A percentile compares a stretch with the other conserved stretches of the same genome.
Evolutionary conservation across 306 rosid species (phyloP).

Genomic region (Notholithocarpus densiflorus): DNA sequence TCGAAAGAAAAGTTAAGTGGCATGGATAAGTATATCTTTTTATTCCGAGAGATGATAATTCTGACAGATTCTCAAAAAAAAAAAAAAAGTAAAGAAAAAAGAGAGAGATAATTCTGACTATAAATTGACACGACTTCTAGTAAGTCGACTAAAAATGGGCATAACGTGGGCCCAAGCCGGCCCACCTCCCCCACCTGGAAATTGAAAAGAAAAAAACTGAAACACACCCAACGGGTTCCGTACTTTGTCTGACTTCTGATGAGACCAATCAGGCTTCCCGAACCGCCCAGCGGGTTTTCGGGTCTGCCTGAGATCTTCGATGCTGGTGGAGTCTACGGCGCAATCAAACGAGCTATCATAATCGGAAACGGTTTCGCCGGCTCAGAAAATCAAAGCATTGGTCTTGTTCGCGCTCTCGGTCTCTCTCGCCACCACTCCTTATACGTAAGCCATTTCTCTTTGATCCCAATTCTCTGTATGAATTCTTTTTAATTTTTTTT

Average conservation of each 20-base stretch:
- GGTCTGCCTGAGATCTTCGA: constrained; percentile 43
- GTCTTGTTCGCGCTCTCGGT: constrained; percentile 85
- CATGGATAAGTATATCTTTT: too few species aligned
- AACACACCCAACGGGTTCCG: neutral
- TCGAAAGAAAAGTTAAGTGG: too few species aligned
- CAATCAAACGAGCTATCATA: constrained; percentile 60
- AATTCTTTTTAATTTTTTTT: too few species aligned
- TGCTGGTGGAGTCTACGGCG: constrained; percentile 37
- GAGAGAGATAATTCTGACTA: too few species aligned
- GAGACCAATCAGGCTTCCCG: constrained; percentile 47
- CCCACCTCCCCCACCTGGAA: too few species aligned
- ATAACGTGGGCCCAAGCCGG: too few species aligned
- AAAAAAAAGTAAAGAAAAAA: too few species aligned
- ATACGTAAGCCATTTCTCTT: constrained; percentile 41
- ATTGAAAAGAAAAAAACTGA: neutral
- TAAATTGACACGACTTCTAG: too few species aligned
- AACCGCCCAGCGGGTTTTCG: constrained; percentile 25
- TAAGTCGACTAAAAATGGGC: too few species aligned
- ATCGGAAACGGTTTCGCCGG: constrained; percentile 90
- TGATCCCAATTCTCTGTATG: neutral
- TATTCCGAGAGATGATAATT: too few species aligned
- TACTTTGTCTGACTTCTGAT: constrained; percentile 13
- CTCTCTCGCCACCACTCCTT: constrained; percentile 53
- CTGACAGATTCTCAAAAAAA: too few species aligned
- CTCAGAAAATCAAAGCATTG: constrained; percentile 85